A percentile compares a stretch with the other conserved stretches of the same genome.
These are phyloP conservation scores for Triadica sebifera DNA, from an alignment of 345 rosid species.

Conservation along the genomic window DNA sequence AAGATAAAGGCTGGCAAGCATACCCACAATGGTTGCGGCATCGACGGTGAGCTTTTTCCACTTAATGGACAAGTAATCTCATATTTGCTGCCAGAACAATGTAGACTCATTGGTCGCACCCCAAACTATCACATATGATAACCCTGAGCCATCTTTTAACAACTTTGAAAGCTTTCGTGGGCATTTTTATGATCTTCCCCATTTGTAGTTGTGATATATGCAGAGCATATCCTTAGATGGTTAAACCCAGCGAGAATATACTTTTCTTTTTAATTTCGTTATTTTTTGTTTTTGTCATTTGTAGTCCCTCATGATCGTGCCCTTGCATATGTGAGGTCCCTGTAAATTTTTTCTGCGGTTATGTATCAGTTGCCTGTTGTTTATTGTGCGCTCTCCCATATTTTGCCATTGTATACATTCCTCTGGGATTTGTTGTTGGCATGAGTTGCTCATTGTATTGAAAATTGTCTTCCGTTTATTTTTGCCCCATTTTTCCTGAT, in stretches of 20 bases:
- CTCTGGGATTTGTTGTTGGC: no score
- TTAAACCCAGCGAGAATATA: not conserved
- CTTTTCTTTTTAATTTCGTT: not conserved
- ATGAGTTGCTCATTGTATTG: constrained; percentile 4
- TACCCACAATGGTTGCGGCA: constrained; percentile 82
- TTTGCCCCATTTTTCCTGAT: not conserved
- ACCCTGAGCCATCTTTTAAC: not conserved
- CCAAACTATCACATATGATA: constrained; percentile 6
- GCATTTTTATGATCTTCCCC: not conserved
- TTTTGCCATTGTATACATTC: not conserved
- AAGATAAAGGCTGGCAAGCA: constrained; percentile 75
- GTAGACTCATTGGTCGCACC: constrained; percentile 77
- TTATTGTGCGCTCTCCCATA: not conserved
- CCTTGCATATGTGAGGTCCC: constrained; percentile 19
- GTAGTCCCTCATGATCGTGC: constrained; percentile 2
- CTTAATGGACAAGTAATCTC: constrained; percentile 84
- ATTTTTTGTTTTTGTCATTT: not conserved
- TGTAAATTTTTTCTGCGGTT: constrained; percentile 21
- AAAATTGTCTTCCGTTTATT: not conserved
- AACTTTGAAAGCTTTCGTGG: not conserved
- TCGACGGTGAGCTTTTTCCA: constrained; percentile 85
- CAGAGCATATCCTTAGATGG: constrained; percentile 1
- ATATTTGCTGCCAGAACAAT: constrained; percentile 85
- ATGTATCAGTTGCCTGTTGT: constrained; percentile 12
- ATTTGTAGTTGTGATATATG: constrained; percentile 12